These are phyloP conservation scores for Tuber magnatum DNA, from an alignment of 495 filamentous ascomycete species.

Conservation along the genomic window DNA sequence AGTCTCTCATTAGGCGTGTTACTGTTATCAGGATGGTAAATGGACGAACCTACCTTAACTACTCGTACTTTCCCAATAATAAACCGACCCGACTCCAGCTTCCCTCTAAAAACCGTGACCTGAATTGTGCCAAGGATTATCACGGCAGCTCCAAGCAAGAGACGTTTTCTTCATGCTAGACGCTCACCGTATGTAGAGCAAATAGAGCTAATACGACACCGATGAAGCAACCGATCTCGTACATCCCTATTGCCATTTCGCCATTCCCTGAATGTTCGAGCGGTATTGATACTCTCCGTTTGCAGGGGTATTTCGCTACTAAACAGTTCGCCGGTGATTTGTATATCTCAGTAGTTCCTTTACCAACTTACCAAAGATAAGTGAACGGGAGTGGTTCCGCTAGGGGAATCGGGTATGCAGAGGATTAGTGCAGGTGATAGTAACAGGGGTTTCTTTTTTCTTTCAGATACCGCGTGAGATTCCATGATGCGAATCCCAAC, in stretches of 20 bases:
- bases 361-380: background rate
- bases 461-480: background rate
- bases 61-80: conserved; percentile 60
- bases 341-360: conserved; percentile 8
- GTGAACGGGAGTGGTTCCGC: background rate
- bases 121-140: conserved; percentile 60
- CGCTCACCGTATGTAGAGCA: conserved; percentile 55
- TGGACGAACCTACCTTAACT: conserved; percentile 44
- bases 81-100: conserved; percentile 50
- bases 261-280: conserved; percentile 42
- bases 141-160: conserved; percentile 51
- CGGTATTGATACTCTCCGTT: conserved; percentile 49
- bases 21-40: conserved; percentile 3
- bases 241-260: conserved; percentile 55
- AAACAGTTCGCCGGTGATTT: conserved; percentile 51
- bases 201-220: conserved; percentile 47
- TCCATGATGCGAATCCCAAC: background rate
- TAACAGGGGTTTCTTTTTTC: too few relatives aligned
- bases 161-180: conserved; percentile 53
- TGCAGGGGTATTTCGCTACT: conserved; percentile 49
- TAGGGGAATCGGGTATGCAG: background rate
- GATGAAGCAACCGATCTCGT: conserved; percentile 60
- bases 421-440: background rate
- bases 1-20: background rate
- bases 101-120: conserved; percentile 51